Evolutionary conservation across 148 eudicot species (phyloP), one percentile per base, ranked within the genome.

Genomic region (Simmondsia chinensis): DNA sequence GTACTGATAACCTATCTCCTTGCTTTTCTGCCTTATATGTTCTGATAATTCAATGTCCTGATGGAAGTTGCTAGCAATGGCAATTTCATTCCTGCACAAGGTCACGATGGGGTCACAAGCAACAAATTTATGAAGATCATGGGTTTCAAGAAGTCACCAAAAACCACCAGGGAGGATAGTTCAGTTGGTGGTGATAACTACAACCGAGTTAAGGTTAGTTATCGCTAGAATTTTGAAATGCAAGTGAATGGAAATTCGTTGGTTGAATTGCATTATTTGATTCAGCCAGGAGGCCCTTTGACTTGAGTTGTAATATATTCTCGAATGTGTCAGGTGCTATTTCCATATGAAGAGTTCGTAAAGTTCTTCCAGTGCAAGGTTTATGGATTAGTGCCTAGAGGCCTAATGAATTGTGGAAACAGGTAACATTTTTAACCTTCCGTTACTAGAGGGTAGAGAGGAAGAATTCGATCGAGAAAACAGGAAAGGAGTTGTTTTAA

Each of bases 321-420:
- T 48, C 38, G 24, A 33, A 25, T 50, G 50, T 63, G 21, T 52
- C 83, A 88, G 96, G 82, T 80, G 81, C 67, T 88, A 25, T 88
- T 83, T 66, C 86, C 96, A 10, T 88, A 77, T 40, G 87, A 83
- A 50, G 89, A 77, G 64, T 83, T 77, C 54, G 56, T 64, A 54
- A 80, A 61, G 75, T 63, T 66, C 57, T 88, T 80, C 43, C 72
- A 80, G 43, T 63, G 39, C 52, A 79, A 80, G 38, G 69, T 49
- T 40, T 66, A 56, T 45, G 72, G 68, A 54, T 43, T 88, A 57
- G 48, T 67, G 28, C 96, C 96, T 63, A 70, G 89, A 68, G 96
- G 96, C 34, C 88, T 88, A 29, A 12, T 80, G 44, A 88, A 88
- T 60, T 83, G 91, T 45, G 96, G 96, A 51, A 87, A 88, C 68